A percentile compares a stretch with the other conserved stretches of the same genome.
Evolutionary conservation across 176 grass and related monocot species (phyloP).

Genomic region (Zoysia pacifica): DNA sequence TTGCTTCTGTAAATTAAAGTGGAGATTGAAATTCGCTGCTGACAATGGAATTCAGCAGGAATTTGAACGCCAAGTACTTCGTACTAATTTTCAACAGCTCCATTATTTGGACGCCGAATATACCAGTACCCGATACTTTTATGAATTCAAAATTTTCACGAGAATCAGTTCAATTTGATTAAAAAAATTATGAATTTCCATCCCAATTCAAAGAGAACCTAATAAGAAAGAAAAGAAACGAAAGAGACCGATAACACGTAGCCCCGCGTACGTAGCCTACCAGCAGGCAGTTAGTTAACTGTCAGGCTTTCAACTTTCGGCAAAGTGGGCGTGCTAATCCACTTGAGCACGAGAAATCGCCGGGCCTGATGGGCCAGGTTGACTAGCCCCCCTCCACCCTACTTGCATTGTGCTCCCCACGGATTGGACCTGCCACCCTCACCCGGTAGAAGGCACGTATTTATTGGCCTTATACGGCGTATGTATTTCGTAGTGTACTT

Average conservation of each 20-base stretch:
- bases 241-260: constrained; percentile 15
- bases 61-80: neutral
- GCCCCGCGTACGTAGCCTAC: neutral
- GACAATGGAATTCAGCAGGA: neutral
- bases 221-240: neutral
- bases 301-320: constrained; percentile 40
- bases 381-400: neutral
- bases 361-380: neutral
- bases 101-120: constrained; percentile 3
- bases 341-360: constrained; percentile 41
- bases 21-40: neutral
- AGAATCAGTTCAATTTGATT: too few species aligned
- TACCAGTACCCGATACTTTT: neutral
- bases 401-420: neutral
- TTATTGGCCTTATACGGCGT: neutral
- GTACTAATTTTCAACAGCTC: neutral
- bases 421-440: constrained; percentile 11
- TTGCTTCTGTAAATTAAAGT: neutral
- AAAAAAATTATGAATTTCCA: too few species aligned
- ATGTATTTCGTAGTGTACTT: neutral
- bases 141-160: too few species aligned
- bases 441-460: too few species aligned
- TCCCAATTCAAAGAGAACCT: neutral
- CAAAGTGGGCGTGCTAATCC: constrained; percentile 6
- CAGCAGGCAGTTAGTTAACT: constrained; percentile 26